phyloP scores from a whole-genome alignment of 2,329 filamentous ascomycete species.

The Penicillium sp. region DNA sequence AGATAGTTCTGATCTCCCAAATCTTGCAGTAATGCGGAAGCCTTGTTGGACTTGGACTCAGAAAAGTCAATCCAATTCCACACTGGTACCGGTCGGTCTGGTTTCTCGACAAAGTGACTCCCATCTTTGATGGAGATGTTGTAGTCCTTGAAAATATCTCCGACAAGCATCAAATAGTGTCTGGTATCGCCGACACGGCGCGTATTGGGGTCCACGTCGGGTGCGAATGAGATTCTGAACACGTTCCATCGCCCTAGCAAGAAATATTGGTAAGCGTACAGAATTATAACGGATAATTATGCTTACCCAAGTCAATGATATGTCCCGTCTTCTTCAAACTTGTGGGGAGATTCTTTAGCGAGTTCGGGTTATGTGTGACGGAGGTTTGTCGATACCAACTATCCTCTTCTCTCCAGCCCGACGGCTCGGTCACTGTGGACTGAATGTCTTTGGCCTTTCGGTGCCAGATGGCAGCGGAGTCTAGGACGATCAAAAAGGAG shows the following conservation, averaged over 20 bases:
- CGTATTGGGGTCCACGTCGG: slow-evolving; percentile 7
- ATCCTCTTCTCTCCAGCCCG: slow-evolving; percentile 56
- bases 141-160: slow-evolving; percentile 64
- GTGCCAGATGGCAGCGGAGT: slow-evolving; percentile 48
- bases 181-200: slow-evolving; percentile 13
- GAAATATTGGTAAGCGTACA: slow-evolving; percentile 7
- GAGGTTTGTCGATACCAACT: slow-evolving; percentile 65
- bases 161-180: slow-evolving; percentile 44
- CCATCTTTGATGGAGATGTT: slow-evolving; percentile 60
- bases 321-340: slow-evolving; percentile 50
- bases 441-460: slow-evolving; percentile 36
- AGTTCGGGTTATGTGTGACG: slow-evolving; percentile 50
- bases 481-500: slow-evolving; percentile 41
- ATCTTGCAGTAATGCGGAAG: slow-evolving; percentile 34
- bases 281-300: no score
- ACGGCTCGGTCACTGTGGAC: slow-evolving; percentile 43
- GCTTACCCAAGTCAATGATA: slow-evolving; percentile 59
- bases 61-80: slow-evolving; percentile 44
- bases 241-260: slow-evolving; percentile 60
- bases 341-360: slow-evolving; percentile 38
- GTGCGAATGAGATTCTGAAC: slow-evolving; percentile 52
- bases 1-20: slow-evolving; percentile 36
- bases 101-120: slow-evolving; percentile 42
- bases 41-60: slow-evolving; percentile 24
- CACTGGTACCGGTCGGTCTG: slow-evolving; percentile 23